Base-by-base conservation (phyloP, 2,329 filamentous ascomycete species). In the Eutypella sp. region DNA sequence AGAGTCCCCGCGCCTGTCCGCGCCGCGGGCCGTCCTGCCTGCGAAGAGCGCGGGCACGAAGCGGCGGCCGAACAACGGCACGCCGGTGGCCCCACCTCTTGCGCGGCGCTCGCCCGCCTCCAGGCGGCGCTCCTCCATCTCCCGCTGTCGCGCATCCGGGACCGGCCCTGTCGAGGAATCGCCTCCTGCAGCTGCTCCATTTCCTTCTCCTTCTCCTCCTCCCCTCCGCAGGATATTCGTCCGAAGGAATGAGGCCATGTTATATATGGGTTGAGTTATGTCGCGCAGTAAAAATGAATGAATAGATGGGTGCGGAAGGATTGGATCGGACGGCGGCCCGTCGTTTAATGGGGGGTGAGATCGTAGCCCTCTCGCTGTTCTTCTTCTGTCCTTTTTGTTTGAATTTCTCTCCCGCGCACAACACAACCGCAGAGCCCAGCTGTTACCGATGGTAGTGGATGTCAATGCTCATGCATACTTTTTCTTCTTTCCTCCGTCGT, bases 181-280 rank as follows among this genome's bases (percentile, higher is more conserved):
- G 45, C 33, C 10, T 43, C 42, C 25, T 42, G 47, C 48, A 54
- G 55, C 36, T 43, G 53, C 48, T 54, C 54, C 31, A 40, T 52
- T 42, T 54, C 36, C n/a, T 39, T 51, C 29, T 45, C 33, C 36
- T 57, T 54, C 49, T 16, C 44, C 48, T 40, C 56, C 50, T 19
- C 47, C 48, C 39, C 57, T 51, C 44, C 55, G 31, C 4, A 54
- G 34, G 38, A 55, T 33, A 43, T 49, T 58, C 22, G 49, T 37
- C 37, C 57, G 53, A 18, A 58, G 36, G 42, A 55, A 57, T 33
- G 36, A 39, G 8, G 59, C 48, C 57, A 61, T 61, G 13, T 37
- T 34, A n/a, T n/a, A n/a, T n/a, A 33, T 33, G 5, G 29, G 13
- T 29, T 13, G 25, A 29, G 25, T 15, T 33, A 33, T 33, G 16